Percentiles rank a stretch among this genome's conserved stretches.
phyloP scores from a whole-genome alignment of 2,329 filamentous ascomycete species.

The Calonectria pteridis region DNA sequence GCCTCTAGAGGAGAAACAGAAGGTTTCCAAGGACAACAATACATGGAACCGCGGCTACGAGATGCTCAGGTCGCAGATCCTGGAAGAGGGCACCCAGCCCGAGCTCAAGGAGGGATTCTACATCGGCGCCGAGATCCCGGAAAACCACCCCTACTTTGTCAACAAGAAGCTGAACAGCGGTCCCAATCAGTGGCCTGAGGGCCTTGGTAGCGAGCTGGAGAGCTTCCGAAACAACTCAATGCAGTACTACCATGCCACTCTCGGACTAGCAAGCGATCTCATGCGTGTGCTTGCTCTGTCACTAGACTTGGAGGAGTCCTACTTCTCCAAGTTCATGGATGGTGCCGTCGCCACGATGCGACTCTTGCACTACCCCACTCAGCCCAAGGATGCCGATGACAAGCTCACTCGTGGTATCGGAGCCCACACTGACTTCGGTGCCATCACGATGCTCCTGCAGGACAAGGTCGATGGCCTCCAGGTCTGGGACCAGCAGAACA shows the following conservation, averaged over 20 bases:
- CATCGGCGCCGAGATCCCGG: slow-evolving; percentile 54
- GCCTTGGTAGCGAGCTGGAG: slow-evolving; percentile 45
- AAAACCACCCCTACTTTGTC: slow-evolving; percentile 56
- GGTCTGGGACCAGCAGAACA: slow-evolving; percentile 59
- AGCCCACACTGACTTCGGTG: slow-evolving; percentile 69
- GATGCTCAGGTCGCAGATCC: slow-evolving; percentile 57
- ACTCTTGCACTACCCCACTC: slow-evolving; percentile 63
- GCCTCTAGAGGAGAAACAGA: slow-evolving; percentile 58
- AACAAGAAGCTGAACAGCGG: slow-evolving; percentile 56
- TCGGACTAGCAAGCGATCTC: slow-evolving; percentile 55
- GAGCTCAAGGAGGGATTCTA: slow-evolving; percentile 60
- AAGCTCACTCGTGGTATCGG: slow-evolving; percentile 55
- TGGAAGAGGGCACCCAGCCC: slow-evolving; percentile 58
- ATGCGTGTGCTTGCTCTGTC: slow-evolving; percentile 57
- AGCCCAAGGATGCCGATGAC: slow-evolving; percentile 49
- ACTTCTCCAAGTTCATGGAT: slow-evolving; percentile 58
- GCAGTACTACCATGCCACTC: slow-evolving; percentile 55
- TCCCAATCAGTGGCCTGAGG: slow-evolving; percentile 58
- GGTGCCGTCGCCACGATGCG: slow-evolving; percentile 59
- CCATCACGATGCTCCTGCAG: slow-evolving; percentile 67
- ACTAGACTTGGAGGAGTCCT: slow-evolving; percentile 54
- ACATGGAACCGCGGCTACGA: slow-evolving; percentile 64
- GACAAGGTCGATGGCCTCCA: slow-evolving; percentile 64
- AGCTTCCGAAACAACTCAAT: slow-evolving; percentile 54
- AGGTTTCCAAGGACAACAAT: slow-evolving; percentile 53